Evolutionary conservation across 192 early-diverging fungal species (phyloP), one percentile per base, ranked within the genome.

Genomic region (Coemansia sp.): DNA sequence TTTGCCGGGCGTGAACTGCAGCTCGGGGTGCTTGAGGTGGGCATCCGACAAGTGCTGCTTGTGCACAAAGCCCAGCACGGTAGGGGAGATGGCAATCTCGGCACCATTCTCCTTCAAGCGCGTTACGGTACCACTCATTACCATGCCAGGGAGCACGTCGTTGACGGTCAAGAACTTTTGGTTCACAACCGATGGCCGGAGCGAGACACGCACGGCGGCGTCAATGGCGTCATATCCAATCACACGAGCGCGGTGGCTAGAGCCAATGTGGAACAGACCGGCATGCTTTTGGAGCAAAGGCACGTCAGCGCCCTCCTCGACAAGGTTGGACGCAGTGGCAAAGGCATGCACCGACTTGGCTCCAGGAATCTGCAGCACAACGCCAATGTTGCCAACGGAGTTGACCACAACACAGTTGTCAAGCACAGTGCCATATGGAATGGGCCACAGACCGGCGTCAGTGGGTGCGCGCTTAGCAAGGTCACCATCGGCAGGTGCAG

Each of bases 161-260:
- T 78, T 67, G 20, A 87, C 64, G 11, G 87, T 82, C 16, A 98
- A 69, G 74, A 88, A 92, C 40, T 84, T 70, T 64, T 93, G 86
- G 20, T 87, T 80, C 18, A 98, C 65, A 4, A 93, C 78, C 27
- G 85, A 87, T 16, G 84, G 72, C 69, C 94, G 85, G 27, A 95
- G 84, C 37, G 90, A 89, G 34, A 95, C 70, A 32, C 86, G 85
- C n/a, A 92, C 71, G 2, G 95, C 41, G 24, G 87, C 87, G 67
- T 92, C 93, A 9, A 90, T 86, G 49, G 88, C 83, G 45, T 93
- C 91, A 70, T 91, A 92, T 12, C 88, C 89, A 34, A 95, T 68
- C 5, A 98, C 90, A 61, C 95, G 87, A 52, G 80, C 94, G 30
- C 86, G 84, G 69, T 98, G 95, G 13, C 62, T 72, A 15, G 86